Percentiles rank a stretch among this genome's conserved stretches.
These are phyloP conservation scores for Mycogone perniciosa DNA, from an alignment of 2,329 filamentous ascomycete genomes.

Conservation along the genomic window DNA sequence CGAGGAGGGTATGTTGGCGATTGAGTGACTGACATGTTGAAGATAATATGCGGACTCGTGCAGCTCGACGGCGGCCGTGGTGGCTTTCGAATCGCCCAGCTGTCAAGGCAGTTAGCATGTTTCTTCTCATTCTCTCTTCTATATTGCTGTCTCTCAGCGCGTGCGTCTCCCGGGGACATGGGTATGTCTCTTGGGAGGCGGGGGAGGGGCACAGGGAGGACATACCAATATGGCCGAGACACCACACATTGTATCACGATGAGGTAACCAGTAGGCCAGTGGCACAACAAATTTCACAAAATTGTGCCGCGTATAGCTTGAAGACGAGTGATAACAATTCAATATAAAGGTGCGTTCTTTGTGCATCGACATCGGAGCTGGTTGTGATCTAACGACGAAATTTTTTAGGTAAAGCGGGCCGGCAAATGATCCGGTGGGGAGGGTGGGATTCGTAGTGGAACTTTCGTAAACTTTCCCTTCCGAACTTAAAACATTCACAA, in stretches of 20 bases:
- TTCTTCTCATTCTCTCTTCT: neutral
- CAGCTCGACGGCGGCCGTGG: constrained; percentile 54
- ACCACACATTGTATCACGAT: constrained; percentile 9
- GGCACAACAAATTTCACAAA: neutral
- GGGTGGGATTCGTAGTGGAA: no score
- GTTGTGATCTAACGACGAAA: neutral
- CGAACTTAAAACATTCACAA: no score
- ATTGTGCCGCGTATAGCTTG: neutral
- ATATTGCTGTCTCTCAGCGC: neutral
- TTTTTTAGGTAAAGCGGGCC: neutral
- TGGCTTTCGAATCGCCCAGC: constrained; percentile 30
- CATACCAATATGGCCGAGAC: constrained; percentile 8
- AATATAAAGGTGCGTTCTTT: neutral
- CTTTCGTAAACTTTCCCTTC: no score
- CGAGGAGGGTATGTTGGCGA: constrained; percentile 11
- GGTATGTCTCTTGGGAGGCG: neutral
- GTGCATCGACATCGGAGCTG: neutral
- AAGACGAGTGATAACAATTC: neutral
- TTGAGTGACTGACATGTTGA: constrained; percentile 37
- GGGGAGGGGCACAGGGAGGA: neutral
- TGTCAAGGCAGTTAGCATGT: constrained; percentile 8
- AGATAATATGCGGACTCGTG: constrained; percentile 68
- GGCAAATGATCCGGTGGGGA: neutral
- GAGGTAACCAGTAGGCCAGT: neutral
- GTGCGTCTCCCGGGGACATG: neutral